Evolutionary conservation across 208 protist species (phyloP).

Genomic region (Trypanosoma rangeli): DNA sequence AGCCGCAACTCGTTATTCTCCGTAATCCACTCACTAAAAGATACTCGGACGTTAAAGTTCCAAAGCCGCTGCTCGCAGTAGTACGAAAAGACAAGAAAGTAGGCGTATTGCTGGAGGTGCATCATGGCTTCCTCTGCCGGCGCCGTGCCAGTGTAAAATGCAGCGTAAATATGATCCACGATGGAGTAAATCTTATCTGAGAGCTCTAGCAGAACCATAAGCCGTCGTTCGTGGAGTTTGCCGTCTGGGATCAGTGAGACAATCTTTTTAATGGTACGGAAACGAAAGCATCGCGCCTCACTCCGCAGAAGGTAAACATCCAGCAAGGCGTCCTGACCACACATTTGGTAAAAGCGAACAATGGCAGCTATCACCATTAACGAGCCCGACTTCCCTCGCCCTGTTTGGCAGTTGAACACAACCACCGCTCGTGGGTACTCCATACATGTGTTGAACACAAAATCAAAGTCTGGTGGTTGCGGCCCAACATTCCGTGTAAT

Average conservation of each 20-base stretch:
- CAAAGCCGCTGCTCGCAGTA: constrained; percentile 90
- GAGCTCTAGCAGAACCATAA: constrained; percentile 78
- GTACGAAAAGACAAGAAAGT: constrained; percentile 87
- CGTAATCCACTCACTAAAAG: constrained; percentile 71
- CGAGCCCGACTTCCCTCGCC: constrained; percentile 73
- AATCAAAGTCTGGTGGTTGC: constrained; percentile 84
- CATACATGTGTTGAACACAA: constrained; percentile 75
- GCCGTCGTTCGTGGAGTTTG: constrained; percentile 82
- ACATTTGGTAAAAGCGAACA: constrained; percentile 88
- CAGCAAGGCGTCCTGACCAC: constrained; percentile 62
- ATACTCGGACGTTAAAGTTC: constrained; percentile 48
- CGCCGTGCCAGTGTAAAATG: constrained; percentile 49
- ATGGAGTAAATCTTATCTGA: constrained; percentile 88
- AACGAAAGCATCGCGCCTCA: constrained; percentile 44
- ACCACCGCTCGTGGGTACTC: constrained; percentile 76
- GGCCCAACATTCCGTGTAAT: constrained; percentile 83
- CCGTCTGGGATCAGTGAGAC: constrained; percentile 87
- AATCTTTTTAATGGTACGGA: constrained; percentile 86
- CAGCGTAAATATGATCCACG: constrained; percentile 80
- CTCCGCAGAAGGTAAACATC: constrained; percentile 71
- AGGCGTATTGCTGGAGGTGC: constrained; percentile 82
- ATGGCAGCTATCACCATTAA: constrained; percentile 90
- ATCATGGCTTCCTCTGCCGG: constrained; percentile 72
- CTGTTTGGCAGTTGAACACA: constrained; percentile 88
- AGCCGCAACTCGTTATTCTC: constrained; percentile 69